Evolutionary conservation across 371 early-diverging fungal species (phyloP), one percentile per base, ranked within the genome.

Genomic region (Sporodiniella umbellata): DNA sequence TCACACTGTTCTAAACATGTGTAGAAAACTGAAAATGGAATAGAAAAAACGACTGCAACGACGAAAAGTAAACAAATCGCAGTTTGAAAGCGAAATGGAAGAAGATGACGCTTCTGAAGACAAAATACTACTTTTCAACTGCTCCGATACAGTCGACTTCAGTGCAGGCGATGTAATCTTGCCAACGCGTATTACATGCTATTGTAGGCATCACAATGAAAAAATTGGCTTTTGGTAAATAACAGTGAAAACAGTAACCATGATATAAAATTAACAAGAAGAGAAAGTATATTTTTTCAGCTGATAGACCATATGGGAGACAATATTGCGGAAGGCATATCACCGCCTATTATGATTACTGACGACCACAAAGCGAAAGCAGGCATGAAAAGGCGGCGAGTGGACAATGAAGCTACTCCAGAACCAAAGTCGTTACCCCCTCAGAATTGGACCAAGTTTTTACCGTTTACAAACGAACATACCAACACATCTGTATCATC

Each of bases 341-440:
- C 94, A 12, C 90, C 94, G 4, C 93, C 96, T 8, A 90, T 95
- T 44, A 86, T 95, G 87, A 93, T 95, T 53, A 95, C 96, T 4
- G 96, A 95, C 56, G 96, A 95, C 62, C 96, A 95, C 73, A 91
- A 90, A 68, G 58, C 70, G 22, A 78, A 74, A 45, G 66, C 75
- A 23, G 80, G 80, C 17, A 60, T 66, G 45, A 78, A 79, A 33
- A 65, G 75, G 17, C 60, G 68, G 11, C 72, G 72, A 15, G 55
- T 61, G 4, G 72, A 78, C 15, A 46, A 45, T 30, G 79, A 64
- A 55, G 67, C 31, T 28, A 39, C 48, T 0, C 50, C 55, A 12
- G 56, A 47, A 33, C 24, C 51, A 1, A 40, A 23, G 7, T 30
- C 47, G 31, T 10, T 57, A 12, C 18, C 57, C n/a, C 23, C 42